phyloP scores from a whole-genome alignment of 129 eudicot species.

The Chrysanthemum seticuspe region DNA sequence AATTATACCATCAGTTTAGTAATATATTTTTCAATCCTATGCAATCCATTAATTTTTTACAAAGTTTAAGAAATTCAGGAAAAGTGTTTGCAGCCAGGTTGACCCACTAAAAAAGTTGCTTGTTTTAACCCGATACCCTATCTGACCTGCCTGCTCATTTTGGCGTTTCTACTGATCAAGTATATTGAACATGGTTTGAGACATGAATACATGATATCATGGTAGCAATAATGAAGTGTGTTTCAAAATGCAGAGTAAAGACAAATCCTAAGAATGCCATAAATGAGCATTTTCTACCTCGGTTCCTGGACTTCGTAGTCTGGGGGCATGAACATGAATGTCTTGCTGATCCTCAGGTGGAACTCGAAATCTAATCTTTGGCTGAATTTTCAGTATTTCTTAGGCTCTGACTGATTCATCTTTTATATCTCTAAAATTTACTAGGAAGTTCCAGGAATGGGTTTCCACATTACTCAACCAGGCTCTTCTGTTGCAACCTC shows the following conservation, averaged over 20 bases:
- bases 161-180: neutral
- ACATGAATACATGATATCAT: conserved; percentile 9
- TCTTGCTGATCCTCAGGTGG: conserved; percentile 95
- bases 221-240: conserved; percentile 12
- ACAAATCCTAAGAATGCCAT: conserved; percentile 97
- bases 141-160: neutral
- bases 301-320: conserved; percentile 90
- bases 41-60: neutral
- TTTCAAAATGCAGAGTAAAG: conserved; percentile 65
- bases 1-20: neutral
- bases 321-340: conserved; percentile 99
- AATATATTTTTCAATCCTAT: neutral
- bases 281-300: conserved; percentile 94
- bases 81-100: neutral
- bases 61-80: neutral
- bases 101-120: neutral
- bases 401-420: conserved; percentile 20
- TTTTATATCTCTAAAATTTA: conserved; percentile 29
- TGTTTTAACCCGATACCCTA: neutral
- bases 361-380: conserved; percentile 2
- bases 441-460: conserved; percentile 99
- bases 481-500: conserved; percentile 99
- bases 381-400: neutral
- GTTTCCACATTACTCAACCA: conserved; percentile 98
- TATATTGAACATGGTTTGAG: conserved; percentile 18